phyloP scores from a whole-genome alignment of 305 asterid genomes.

The Fraxinus sp. region DNA sequence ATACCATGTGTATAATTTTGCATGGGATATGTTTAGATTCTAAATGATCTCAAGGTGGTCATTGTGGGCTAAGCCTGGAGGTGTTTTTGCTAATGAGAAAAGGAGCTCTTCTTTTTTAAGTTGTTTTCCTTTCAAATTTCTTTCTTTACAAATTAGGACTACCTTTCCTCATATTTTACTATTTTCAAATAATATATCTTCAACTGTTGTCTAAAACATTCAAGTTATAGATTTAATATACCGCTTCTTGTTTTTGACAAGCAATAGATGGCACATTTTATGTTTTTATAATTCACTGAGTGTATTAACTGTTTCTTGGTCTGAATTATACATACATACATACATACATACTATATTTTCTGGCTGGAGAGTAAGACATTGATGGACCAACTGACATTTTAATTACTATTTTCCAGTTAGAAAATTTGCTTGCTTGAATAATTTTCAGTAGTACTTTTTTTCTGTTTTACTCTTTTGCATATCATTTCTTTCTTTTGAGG shows the following conservation, averaged over 20 bases:
- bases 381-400: background rate
- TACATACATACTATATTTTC: background rate
- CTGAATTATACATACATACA: background rate
- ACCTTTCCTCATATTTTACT: background rate
- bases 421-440: background rate
- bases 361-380: background rate
- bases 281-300: background rate
- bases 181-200: background rate
- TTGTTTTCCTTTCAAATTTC: background rate
- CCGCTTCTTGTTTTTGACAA: background rate
- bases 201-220: background rate
- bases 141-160: background rate
- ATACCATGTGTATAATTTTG: background rate
- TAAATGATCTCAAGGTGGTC: background rate
- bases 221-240: background rate
- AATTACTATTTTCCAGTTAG: background rate
- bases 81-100: background rate
- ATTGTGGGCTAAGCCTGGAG: background rate
- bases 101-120: background rate
- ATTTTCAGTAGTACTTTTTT: background rate
- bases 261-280: background rate
- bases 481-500: background rate
- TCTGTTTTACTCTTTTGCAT: background rate
- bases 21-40: background rate
- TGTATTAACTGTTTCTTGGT: background rate